Evolutionary conservation across 192 early-diverging fungal genomes (phyloP), one percentile per base, ranked within the genome.

Genomic region (Helicostylum pulchrum): DNA sequence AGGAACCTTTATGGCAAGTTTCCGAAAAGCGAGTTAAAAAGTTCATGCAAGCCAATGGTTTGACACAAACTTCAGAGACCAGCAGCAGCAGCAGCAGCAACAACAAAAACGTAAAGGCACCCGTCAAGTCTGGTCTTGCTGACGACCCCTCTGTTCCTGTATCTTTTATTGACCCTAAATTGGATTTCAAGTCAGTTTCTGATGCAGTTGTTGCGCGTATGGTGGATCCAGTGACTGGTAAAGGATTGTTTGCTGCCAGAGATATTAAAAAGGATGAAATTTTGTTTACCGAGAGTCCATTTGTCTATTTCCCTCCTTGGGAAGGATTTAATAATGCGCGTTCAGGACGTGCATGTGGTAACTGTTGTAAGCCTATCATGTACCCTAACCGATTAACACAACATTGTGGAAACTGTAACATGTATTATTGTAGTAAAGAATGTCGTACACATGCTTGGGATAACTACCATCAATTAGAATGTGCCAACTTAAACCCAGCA

Each of bases 21-120:
- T 77, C 78, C 21, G 85, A 86, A 62, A 84, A 86, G 68, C 82
- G 82, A 39, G 79, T 86, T 47, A 83, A 82, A 64, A 86, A 84
- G 70, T 58, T 83, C 64, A 82, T 86, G 85, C 65, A 68, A 58
- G 17, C 69, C 2, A 56, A 70, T 15, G 77, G 79, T 1, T 63
- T 78, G 10, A 62, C 73, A 10, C 73, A 82, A 48, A 66, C 70
- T 32, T 0, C 67, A 65, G 36, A 39, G 26, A 26, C 0, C 1
- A 26, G 26, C 26, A n/a, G n/a, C n/a, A n/a, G n/a, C n/a, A n/a
- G n/a, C n/a, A n/a, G n/a, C n/a, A n/a, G n/a, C n/a, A n/a, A n/a
- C n/a, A 26, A 26, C 26, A 26, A 26, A 1, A 39, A 10, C 6
- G 9, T 10, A 45, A 69, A 76, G 26, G 64, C 72, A 3, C 59